A percentile compares a stretch with the other conserved stretches of the same genome.
These are phyloP conservation scores for Aspergillus sojae DNA, from an alignment of 2,329 filamentous ascomycete genomes.

Conservation along the genomic window DNA sequence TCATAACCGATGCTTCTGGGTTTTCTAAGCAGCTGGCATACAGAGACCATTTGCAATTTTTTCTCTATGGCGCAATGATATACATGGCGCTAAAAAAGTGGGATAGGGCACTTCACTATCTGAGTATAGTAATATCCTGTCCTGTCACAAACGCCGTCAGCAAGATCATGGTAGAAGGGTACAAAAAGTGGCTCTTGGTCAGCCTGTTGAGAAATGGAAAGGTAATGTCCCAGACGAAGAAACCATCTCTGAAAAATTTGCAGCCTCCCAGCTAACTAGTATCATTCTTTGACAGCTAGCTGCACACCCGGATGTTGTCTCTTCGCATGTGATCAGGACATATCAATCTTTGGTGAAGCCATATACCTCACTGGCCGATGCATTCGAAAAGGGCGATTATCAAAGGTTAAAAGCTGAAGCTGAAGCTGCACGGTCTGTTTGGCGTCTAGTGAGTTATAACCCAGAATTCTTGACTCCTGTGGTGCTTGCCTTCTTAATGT, in stretches of 20 bases:
- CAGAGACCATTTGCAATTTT: slow-evolving; percentile 63
- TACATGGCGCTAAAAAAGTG: slow-evolving; percentile 65
- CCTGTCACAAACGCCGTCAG: slow-evolving; percentile 67
- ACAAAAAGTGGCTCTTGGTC: slow-evolving; percentile 87
- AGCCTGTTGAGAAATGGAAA: slow-evolving; percentile 71
- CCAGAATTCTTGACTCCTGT: neutral
- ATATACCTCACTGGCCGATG: slow-evolving; percentile 70
- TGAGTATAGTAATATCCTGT: slow-evolving; percentile 68
- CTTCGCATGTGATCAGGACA: slow-evolving; percentile 55
- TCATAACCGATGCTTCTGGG: slow-evolving; percentile 40
- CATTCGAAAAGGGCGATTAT: slow-evolving; percentile 66
- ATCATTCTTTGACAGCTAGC: slow-evolving; percentile 39
- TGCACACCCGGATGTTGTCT: slow-evolving; percentile 59
- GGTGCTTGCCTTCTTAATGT: neutral
- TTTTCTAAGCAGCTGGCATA: slow-evolving; percentile 45
- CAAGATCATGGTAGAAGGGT: slow-evolving; percentile 82
- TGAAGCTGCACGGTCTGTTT: slow-evolving; percentile 60
- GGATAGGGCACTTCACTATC: slow-evolving; percentile 62
- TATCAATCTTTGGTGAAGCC: slow-evolving; percentile 64
- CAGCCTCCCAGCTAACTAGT: slow-evolving; percentile 7
- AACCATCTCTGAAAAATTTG: neutral
- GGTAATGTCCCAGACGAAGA: slow-evolving; percentile 34
- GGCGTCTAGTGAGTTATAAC: slow-evolving; percentile 56
- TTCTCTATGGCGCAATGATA: slow-evolving; percentile 65
- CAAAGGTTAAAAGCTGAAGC: slow-evolving; percentile 66